Conservation (phyloP, 805 yeast genomes). For the Candida palmyrensis region DNA sequence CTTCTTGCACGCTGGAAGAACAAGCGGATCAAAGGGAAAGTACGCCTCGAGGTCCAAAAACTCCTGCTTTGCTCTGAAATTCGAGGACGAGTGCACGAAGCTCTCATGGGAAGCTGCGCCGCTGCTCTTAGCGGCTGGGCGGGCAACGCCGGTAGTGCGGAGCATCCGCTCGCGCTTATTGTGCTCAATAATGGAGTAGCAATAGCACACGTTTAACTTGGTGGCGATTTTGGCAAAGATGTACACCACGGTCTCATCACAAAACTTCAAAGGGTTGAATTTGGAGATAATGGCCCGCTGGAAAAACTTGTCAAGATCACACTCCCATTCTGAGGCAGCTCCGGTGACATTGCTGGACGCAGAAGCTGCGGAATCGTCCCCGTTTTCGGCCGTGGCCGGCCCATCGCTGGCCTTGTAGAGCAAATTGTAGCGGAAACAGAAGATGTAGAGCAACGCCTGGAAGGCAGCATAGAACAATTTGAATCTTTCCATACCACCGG, state of each 20-base stretch:
- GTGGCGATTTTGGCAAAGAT: conserved; percentile 94
- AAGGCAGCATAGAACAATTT: conserved; percentile 85
- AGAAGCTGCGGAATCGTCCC: background rate
- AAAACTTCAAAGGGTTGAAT: conserved; percentile 89
- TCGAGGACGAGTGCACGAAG: too few relatives aligned
- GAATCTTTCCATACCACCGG: conserved; percentile 85
- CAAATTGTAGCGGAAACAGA: conserved; percentile 76
- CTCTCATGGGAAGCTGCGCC: too few relatives aligned
- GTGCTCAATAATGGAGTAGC: conserved; percentile 88
- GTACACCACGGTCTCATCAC: conserved; percentile 88
- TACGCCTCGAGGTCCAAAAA: conserved; percentile 89
- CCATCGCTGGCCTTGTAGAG: conserved; percentile 34
- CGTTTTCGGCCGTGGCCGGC: background rate
- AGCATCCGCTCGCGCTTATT: conserved; percentile 69
- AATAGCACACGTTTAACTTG: conserved; percentile 83
- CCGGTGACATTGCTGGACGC: too few relatives aligned
- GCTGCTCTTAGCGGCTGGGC: too few relatives aligned
- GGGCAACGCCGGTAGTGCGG: conserved; percentile 33
- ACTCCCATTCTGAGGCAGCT: conserved; percentile 57
- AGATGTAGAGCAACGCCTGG: conserved; percentile 85
- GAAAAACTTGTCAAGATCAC: conserved; percentile 78
- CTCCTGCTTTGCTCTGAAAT: conserved; percentile 65
- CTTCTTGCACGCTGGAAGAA: conserved; percentile 56
- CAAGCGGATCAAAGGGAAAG: conserved; percentile 92
- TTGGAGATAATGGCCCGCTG: conserved; percentile 80